These are phyloP conservation scores for Parathielavia appendiculata DNA, from an alignment of 495 filamentous ascomycete genomes.

Conservation along the genomic window DNA sequence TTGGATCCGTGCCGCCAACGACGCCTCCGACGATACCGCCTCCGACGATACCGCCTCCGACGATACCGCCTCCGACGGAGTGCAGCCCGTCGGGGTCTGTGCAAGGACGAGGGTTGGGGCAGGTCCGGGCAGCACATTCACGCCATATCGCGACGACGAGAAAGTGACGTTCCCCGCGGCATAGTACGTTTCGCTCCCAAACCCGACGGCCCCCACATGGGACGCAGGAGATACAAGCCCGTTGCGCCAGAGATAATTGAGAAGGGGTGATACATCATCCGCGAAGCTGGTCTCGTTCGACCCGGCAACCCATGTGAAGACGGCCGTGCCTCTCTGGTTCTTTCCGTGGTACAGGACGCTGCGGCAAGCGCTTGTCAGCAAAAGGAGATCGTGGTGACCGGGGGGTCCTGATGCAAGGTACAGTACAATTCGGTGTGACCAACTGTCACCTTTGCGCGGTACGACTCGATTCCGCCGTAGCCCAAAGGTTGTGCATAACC, in stretches of 20 bases:
- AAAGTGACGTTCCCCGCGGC: constrained; percentile 30
- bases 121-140: constrained; percentile 20
- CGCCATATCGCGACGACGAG: constrained; percentile 21
- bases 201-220: constrained; percentile 25
- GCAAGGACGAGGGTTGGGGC: constrained; percentile 18
- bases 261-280: constrained; percentile 27
- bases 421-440: constrained; percentile 23
- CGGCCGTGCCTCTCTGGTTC: constrained; percentile 27
- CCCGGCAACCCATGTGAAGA: constrained; percentile 28
- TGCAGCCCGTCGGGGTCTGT: constrained; percentile 4
- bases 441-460: constrained; percentile 11
- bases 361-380: constrained; percentile 11
- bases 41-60: too few relatives aligned
- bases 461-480: constrained; percentile 9
- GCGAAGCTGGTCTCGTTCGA: constrained; percentile 22
- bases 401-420: not conserved
- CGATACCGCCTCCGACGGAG: not conserved
- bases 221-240: constrained; percentile 23
- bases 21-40: not conserved
- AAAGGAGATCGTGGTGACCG: not conserved
- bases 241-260: constrained; percentile 30
- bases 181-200: constrained; percentile 29
- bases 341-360: constrained; percentile 26
- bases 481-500: constrained; percentile 27
- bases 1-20: not conserved